A percentile compares a stretch with the other conserved stretches of the same genome.
phyloP scores from a whole-genome alignment of 2,329 filamentous ascomycete genomes.

The Fusarium odoratissimum region DNA sequence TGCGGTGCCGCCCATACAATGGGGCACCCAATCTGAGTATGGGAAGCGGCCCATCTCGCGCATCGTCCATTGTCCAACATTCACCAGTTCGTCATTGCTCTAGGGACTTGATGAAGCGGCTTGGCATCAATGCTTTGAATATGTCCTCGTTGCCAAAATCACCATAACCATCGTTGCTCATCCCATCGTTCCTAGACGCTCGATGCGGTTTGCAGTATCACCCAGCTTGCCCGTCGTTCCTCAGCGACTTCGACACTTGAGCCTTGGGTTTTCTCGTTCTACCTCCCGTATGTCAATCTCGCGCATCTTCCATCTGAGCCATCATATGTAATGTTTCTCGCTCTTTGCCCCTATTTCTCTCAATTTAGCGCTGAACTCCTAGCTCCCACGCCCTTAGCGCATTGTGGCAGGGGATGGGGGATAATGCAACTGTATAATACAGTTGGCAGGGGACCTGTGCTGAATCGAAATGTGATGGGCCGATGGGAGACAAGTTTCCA shows the following conservation, averaged over 20 bases:
- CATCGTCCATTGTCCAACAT: conserved; percentile 20
- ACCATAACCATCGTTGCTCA: conserved; percentile 2
- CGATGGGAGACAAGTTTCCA: conserved; percentile 28
- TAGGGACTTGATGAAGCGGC: neutral
- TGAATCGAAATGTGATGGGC: conserved; percentile 44
- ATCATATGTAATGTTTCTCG: conserved; percentile 29
- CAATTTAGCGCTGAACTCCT: conserved; percentile 31
- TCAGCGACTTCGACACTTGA: neutral
- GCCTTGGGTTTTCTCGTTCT: neutral
- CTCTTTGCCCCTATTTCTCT: conserved; percentile 33
- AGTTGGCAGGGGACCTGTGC: conserved; percentile 29
- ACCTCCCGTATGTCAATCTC: conserved; percentile 17
- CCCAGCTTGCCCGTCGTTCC: conserved; percentile 2
- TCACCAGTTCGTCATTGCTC: conserved; percentile 15
- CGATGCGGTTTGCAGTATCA: neutral
- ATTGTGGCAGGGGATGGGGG: conserved; percentile 26
- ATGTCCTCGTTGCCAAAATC: neutral
- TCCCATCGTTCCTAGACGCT: conserved; percentile 13
- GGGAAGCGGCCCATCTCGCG: conserved; percentile 35
- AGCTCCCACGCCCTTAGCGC: conserved; percentile 23
- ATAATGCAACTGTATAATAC: conserved; percentile 22
- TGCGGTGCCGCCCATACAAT: conserved; percentile 41
- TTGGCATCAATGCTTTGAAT: conserved; percentile 2
- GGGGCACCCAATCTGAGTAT: conserved; percentile 37
- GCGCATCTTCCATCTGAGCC: conserved; percentile 27